A percentile compares a stretch with the other conserved stretches of the same genome.
These are phyloP conservation scores for Chrysanthemum seticuspe DNA, from an alignment of 129 eudicot species.

Conservation along the genomic window DNA sequence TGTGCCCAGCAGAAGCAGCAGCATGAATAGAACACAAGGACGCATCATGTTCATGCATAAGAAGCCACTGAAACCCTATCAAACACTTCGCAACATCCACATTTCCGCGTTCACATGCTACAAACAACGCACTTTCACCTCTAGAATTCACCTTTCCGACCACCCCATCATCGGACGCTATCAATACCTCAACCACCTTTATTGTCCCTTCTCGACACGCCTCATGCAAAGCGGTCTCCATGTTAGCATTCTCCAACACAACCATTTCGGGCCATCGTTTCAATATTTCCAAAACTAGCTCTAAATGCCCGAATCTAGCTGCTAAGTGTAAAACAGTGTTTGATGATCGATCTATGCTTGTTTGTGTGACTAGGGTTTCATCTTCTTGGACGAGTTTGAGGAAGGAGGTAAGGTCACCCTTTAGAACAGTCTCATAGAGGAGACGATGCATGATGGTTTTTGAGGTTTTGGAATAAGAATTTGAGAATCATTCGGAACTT, in stretches of 20 bases:
- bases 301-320: constrained; percentile 51
- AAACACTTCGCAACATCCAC: constrained; percentile 43
- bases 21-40: constrained; percentile 48
- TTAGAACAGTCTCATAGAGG: constrained; percentile 31
- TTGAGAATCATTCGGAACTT: neutral
- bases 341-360: constrained; percentile 16
- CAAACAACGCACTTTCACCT: constrained; percentile 48
- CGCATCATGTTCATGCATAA: constrained; percentile 46
- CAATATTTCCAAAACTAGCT: constrained; percentile 34
- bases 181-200: constrained; percentile 28
- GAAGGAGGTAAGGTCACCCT: constrained; percentile 39
- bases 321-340: constrained; percentile 54
- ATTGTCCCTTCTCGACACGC: constrained; percentile 56
- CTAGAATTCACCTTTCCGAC: constrained; percentile 42
- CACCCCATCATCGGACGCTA: constrained; percentile 29
- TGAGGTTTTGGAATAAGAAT: neutral
- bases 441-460: constrained; percentile 39
- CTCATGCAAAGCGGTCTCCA: constrained; percentile 53
- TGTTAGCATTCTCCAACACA: constrained; percentile 33
- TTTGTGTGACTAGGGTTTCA: constrained; percentile 26
- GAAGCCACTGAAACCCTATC: constrained; percentile 36
- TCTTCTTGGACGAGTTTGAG: constrained; percentile 30
- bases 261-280: constrained; percentile 41
- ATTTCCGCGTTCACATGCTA: constrained; percentile 48
- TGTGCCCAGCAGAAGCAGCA: constrained; percentile 57